Evolutionary conservation across 176 grass and related monocot species (phyloP), one percentile per base, ranked within the genome.

Genomic region (Phyllostachys edulis): DNA sequence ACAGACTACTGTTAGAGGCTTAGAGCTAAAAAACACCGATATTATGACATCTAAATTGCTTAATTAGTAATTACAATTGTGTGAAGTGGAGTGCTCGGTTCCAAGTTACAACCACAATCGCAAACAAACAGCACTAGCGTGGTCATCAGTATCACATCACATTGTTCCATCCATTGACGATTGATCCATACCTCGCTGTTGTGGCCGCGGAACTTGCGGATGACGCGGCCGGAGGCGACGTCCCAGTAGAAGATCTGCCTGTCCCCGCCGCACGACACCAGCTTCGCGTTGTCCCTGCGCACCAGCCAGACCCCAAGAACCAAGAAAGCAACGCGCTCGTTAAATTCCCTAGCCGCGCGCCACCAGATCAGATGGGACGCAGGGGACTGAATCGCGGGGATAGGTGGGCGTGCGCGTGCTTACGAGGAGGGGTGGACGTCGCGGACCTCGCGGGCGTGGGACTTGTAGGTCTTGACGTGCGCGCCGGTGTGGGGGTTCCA

Each of bases 211-310:
- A 98, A 95, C 79, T 98, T 98, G 60, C 96, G 92, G 72, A 98
- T 89, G 54, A 95, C 91, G n/a, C 89, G 90, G 63, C 85, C 91
- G 9, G 92, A 81, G 70, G 91, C 47, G 16, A 98, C 96, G 39
- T 98, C 96, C 96, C 96, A 98, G 56, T 98, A 98, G 87, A 98
- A 98, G 21, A 98, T 56, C 80, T 98, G 96, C 46, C 87, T 86
- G 64, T 98, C 96, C 13, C 87, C 96, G 5, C 96, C 96, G 78
- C 92, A 98, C 0, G 96, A 98, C 39, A 91, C 91, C 76, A 98
- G 87, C 87, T 93, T 98, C 45, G 91, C 81, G 49, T 98, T 98
- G 42, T 98, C 96, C 85, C 95, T 98, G 79, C 9, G 38, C 49
- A 75, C 38, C 62, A 73, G 1, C 51, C 20, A 39, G 20, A 26